Conservation (phyloP, 1,139 yeast species). For the Suhomyces terraborum region DNA sequence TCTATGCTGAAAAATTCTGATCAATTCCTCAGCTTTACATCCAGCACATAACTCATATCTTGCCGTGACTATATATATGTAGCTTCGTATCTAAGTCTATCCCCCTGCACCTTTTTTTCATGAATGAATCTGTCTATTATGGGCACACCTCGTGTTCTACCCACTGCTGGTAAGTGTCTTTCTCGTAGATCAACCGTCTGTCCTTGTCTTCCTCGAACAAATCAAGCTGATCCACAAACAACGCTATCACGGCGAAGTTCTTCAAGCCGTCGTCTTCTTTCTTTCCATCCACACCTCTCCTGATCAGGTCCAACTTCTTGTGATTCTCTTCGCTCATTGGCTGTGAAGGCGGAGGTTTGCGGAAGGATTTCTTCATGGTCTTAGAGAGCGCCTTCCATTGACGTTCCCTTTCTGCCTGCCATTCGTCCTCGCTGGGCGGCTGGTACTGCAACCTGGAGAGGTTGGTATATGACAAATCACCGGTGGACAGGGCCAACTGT, state of each 20-base stretch:
- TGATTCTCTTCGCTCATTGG: constrained; percentile 57
- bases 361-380: constrained; percentile 60
- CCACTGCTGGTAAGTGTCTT: constrained; percentile 67
- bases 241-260: constrained; percentile 68
- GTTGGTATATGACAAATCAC: constrained; percentile 33
- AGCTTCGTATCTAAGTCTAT: constrained; percentile 1
- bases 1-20: too few relatives aligned
- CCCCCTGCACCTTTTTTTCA: not conserved
- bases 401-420: constrained; percentile 62
- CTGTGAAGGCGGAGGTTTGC: constrained; percentile 72
- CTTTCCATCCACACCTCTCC: constrained; percentile 83
- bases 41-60: constrained; percentile 1
- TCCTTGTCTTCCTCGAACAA: constrained; percentile 61
- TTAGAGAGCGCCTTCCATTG: constrained; percentile 66
- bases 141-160: constrained; percentile 79
- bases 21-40: not conserved
- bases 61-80: constrained; percentile 3
- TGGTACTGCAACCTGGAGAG: constrained; percentile 29
- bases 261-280: constrained; percentile 66
- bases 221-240: constrained; percentile 77
- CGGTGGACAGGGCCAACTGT: constrained; percentile 14
- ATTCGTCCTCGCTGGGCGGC: constrained; percentile 63
- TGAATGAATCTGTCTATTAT: constrained; percentile 19
- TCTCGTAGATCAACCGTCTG: constrained; percentile 55
- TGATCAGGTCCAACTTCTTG: constrained; percentile 64